phyloP scores from a whole-genome alignment of 768 basidiomycete genomes.

The Suillus americanus region DNA sequence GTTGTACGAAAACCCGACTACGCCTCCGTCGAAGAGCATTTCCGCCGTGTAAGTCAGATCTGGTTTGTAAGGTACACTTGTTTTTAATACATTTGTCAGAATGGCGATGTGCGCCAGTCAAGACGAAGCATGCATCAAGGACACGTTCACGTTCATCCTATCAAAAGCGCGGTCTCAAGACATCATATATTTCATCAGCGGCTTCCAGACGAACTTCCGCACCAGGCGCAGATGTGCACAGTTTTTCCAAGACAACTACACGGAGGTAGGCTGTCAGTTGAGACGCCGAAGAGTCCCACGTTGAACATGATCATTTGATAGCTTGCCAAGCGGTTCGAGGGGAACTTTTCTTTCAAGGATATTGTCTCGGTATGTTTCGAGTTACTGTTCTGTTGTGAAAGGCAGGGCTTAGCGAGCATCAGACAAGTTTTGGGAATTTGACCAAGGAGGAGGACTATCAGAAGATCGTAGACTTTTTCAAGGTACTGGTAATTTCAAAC shows the following conservation, averaged over 20 bases:
- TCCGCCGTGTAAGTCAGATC: slow-evolving; percentile 59
- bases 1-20: slow-evolving; percentile 70
- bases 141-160: slow-evolving; percentile 63
- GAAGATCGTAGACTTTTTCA: slow-evolving; percentile 70
- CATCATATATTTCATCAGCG: slow-evolving; percentile 60
- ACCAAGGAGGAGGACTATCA: slow-evolving; percentile 69
- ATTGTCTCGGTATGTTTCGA: slow-evolving; percentile 49
- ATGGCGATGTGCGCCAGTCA: slow-evolving; percentile 61
- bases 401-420: slow-evolving; percentile 15
- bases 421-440: slow-evolving; percentile 45
- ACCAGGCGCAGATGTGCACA: slow-evolving; percentile 53
- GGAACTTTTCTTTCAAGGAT: slow-evolving; percentile 57
- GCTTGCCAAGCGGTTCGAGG: slow-evolving; percentile 69
- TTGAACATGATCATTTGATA: slow-evolving; percentile 22
- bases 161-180: slow-evolving; percentile 59
- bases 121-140: slow-evolving; percentile 54
- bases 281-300: neutral
- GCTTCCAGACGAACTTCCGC: slow-evolving; percentile 53
- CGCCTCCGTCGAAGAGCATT: slow-evolving; percentile 64
- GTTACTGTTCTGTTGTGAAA: neutral
- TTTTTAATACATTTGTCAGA: slow-evolving; percentile 6
- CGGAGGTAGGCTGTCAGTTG: slow-evolving; percentile 42
- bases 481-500: slow-evolving; percentile 40
- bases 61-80: neutral
- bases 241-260: slow-evolving; percentile 73